Base-by-base conservation (phyloP, 2,329 filamentous ascomycete genomes). In the Beauveria pseudobassiana region DNA sequence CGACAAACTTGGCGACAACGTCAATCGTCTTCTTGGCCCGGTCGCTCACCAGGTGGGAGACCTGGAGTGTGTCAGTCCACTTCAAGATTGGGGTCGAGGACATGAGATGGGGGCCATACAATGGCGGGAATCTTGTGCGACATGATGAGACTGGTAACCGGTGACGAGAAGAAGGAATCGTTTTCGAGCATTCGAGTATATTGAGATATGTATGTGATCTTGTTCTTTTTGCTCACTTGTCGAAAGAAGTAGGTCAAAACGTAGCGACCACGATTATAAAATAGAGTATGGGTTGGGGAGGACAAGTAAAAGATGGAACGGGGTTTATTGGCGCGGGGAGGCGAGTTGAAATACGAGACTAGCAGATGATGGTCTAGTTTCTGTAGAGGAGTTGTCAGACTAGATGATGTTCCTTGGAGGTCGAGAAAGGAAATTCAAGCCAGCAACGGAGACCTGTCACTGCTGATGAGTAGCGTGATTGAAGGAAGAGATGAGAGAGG, bases 1-100 rank as follows among this genome's bases (percentile, higher is more conserved):
- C 90, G 68, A 99, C 95, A 70, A 99, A 99, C 76, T 92, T 91
- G 80, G 93, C 91, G 67, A 99, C 90, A 66, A 91, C 73, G 71
- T 97, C 93, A 67, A 97, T 80, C 34, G 89, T 90, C 81, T 89
- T 87, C 78, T 88, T 90, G 58, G 93, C 93, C 70, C 85, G 82
- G 63, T 96, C 91, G 77, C 91, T 96, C 67, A 97, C 90, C 74
- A 82, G 80, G 69, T 81, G 70, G 61, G 74, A 71, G 61, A 78
- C 79, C 80, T 83, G 34, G 24, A 1, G 30, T 16, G 22, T 49
- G 52, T 49, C 22, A 22, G 48, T 28, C 55, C 38, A 22, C 20
- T 10, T 53, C 5, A 22, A 18, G 10, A 7, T 14, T 22, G 42
- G 20, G 5, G 8, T 42, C 12, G 1, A 6, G 57, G 1, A 22